phyloP scores from a whole-genome alignment of 2,329 filamentous ascomycete genomes.

The Atkinsonella hypoxylon region DNA sequence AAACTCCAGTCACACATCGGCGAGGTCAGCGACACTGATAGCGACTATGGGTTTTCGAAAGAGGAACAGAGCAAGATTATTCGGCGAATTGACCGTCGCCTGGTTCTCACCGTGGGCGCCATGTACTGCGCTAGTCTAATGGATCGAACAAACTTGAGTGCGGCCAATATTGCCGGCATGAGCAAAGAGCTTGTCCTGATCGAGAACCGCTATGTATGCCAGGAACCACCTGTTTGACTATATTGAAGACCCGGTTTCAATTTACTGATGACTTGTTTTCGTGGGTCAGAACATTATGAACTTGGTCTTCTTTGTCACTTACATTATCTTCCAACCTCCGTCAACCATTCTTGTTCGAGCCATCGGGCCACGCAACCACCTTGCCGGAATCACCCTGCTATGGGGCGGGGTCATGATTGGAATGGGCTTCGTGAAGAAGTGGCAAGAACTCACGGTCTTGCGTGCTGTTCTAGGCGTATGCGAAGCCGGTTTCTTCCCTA shows the following conservation, averaged over 20 bases:
- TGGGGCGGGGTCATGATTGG: conserved; percentile 54
- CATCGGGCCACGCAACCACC: conserved; percentile 48
- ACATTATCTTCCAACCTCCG: conserved; percentile 59
- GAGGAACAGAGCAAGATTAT: conserved; percentile 58
- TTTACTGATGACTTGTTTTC: not conserved
- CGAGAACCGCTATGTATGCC: conserved; percentile 30
- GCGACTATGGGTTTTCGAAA: conserved; percentile 38
- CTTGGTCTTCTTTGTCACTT: conserved; percentile 63
- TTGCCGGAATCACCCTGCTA: conserved; percentile 39
- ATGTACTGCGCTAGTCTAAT: conserved; percentile 69
- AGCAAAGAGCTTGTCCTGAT: conserved; percentile 32
- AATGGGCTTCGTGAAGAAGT: conserved; percentile 49
- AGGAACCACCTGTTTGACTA: too few species aligned
- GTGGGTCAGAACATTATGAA: conserved; percentile 46
- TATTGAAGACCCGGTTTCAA: not conserved
- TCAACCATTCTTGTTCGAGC: conserved; percentile 58
- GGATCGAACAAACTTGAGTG: conserved; percentile 67
- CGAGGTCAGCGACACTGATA: conserved; percentile 34
- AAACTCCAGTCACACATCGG: conserved; percentile 17
- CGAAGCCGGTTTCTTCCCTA: conserved; percentile 62
- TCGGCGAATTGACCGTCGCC: conserved; percentile 52
- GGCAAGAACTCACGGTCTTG: conserved; percentile 38
- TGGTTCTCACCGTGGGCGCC: conserved; percentile 48
- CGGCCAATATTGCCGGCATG: conserved; percentile 60
- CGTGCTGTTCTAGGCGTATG: conserved; percentile 50